Percentiles rank a stretch among this genome's conserved stretches.
Evolutionary conservation across 148 eudicot genomes (phyloP).

Genomic region (Chenopodium quinoa): DNA sequence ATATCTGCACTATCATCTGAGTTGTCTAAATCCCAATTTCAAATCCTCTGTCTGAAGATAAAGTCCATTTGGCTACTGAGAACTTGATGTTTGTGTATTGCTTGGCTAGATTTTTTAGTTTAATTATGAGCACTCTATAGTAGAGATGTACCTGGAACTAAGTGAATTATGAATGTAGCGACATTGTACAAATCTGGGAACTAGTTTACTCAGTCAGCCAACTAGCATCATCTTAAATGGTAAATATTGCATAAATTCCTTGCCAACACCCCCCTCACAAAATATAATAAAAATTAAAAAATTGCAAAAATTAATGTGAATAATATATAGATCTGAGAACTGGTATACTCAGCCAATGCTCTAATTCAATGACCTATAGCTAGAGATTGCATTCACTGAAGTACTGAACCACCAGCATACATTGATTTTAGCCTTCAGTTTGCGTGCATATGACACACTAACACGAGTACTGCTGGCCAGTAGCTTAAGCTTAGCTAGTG

Average conservation of each 20-base stretch:
- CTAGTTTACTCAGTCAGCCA: neutral
- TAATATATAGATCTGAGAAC: too few relatives aligned
- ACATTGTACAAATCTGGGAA: neutral
- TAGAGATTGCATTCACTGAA: too few relatives aligned
- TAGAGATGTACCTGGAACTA: neutral
- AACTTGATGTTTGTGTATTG: neutral
- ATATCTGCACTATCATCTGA: neutral
- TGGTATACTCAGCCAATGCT: too few relatives aligned
- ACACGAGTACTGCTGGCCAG: neutral
- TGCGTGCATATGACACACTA: neutral
- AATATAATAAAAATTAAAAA: too few relatives aligned
- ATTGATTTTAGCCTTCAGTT: neutral
- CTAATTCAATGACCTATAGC: too few relatives aligned
- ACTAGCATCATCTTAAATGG: neutral
- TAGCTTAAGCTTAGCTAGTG: constrained; percentile 17
- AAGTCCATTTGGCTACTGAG: neutral
- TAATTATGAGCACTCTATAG: neutral
- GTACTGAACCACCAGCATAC: neutral
- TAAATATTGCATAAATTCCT: neutral
- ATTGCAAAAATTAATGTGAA: too few relatives aligned
- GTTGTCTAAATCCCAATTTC: neutral
- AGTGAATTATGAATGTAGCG: too few relatives aligned
- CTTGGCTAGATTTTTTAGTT: neutral
- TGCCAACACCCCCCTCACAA: too few relatives aligned
- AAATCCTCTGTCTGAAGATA: neutral